A percentile compares a stretch with the other conserved stretches of the same genome.
phyloP scores from a whole-genome alignment of 1,139 yeast species.

The Arxiozyma slooffiae region DNA sequence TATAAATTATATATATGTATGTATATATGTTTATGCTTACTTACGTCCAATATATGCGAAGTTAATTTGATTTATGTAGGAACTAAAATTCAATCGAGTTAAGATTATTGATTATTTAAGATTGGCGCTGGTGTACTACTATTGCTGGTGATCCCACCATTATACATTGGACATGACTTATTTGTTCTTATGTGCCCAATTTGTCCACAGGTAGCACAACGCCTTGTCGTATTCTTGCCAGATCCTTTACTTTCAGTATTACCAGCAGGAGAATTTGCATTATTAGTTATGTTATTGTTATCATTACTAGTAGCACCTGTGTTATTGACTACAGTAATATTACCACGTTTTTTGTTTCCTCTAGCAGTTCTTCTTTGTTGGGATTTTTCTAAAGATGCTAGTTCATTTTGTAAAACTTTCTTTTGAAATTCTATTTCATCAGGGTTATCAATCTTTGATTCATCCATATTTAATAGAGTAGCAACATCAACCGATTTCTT shows the following conservation, averaged over 20 bases:
- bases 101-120: not conserved
- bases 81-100: not conserved
- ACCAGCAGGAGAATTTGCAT: not conserved
- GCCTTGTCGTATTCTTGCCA: constrained; percentile 64
- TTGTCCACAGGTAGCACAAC: constrained; percentile 93
- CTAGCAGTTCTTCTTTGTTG: constrained; percentile 53
- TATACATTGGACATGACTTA: constrained; percentile 76
- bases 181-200: constrained; percentile 91
- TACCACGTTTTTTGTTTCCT: constrained; percentile 31
- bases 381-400: constrained; percentile 74
- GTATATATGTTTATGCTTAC: not conserved
- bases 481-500: constrained; percentile 41
- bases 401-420: constrained; percentile 70
- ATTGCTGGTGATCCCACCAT: constrained; percentile 20
- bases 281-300: not conserved
- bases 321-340: not conserved
- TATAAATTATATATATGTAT: not conserved
- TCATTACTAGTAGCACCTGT: not conserved
- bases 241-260: constrained; percentile 13
- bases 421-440: constrained; percentile 74
- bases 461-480: constrained; percentile 38
- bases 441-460: constrained; percentile 70
- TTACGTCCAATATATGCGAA: not conserved
- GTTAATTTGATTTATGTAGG: not conserved
- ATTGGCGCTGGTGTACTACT: not conserved